Evolutionary conservation across 1,284 basidiomycete genomes (phyloP).

Genomic region (Grifola frondosa): DNA sequence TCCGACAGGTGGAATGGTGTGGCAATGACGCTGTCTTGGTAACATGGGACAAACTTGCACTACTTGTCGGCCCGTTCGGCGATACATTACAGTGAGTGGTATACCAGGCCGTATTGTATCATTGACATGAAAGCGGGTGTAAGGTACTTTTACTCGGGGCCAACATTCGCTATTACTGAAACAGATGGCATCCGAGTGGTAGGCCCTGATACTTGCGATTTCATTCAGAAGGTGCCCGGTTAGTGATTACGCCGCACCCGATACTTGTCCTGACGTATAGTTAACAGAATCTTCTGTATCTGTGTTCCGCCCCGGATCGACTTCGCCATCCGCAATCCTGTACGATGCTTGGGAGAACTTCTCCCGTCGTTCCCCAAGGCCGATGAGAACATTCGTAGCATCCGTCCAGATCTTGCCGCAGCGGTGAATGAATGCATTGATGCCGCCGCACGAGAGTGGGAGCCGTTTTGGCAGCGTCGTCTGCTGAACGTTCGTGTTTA

Average conservation of each 20-base stretch:
- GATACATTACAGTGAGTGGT: conserved; percentile 77
- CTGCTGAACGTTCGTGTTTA: conserved; percentile 72
- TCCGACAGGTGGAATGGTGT: conserved; percentile 88
- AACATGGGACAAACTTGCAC: conserved; percentile 77
- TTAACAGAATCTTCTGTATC: conserved; percentile 69
- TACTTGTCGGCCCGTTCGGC: conserved; percentile 91
- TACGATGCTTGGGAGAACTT: conserved; percentile 94
- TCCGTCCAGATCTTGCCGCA: conserved; percentile 80
- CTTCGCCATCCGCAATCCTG: conserved; percentile 87
- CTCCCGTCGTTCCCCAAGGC: conserved; percentile 83
- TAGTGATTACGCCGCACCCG: conserved; percentile 19
- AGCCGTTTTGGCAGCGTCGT: conserved; percentile 84
- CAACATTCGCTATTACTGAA: conserved; percentile 81
- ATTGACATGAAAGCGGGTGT: background rate
- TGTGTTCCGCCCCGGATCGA: conserved; percentile 90
- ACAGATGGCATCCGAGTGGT: conserved; percentile 86
- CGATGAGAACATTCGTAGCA: conserved; percentile 89
- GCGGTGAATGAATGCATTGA: conserved; percentile 94
- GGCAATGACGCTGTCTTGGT: conserved; percentile 93
- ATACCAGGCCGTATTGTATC: background rate
- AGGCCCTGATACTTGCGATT: conserved; percentile 79
- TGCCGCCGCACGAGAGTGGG: conserved; percentile 92
- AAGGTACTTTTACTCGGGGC: conserved; percentile 80
- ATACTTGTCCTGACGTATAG: conserved; percentile 8
- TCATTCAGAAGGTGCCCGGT: conserved; percentile 93